Conservation (phyloP, 345 rosid species). For the Eucalyptus regnans region DNA sequence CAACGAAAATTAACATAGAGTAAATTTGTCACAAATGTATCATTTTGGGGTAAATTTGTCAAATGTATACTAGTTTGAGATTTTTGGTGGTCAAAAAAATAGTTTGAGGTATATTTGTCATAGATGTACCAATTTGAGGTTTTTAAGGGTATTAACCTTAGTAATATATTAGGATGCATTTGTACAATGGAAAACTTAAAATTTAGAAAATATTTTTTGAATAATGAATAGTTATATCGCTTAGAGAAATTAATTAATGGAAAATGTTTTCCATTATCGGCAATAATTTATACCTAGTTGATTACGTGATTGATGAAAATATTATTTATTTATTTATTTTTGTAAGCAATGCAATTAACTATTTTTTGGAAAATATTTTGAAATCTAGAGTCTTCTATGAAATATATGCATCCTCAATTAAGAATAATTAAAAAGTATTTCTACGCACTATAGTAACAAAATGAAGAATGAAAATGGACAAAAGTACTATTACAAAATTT, state of each 20-base stretch:
- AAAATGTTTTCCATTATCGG: accelerated
- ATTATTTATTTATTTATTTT: background rate
- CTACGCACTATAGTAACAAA: background rate
- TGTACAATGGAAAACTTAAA: no score
- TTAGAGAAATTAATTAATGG: background rate
- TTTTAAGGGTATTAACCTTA: no score
- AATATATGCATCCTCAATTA: background rate
- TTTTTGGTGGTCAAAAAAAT: no score
- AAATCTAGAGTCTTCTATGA: background rate
- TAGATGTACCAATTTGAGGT: no score
- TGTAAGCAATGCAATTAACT: accelerated
- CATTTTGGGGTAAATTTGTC: no score
- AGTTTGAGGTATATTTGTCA: no score
- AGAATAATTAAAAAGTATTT: background rate
- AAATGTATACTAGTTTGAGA: no score
- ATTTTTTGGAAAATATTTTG: background rate
- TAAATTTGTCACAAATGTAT: no score
- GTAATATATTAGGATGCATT: no score
- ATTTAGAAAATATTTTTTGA: no score
- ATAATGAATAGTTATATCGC: no score
- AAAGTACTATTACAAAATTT: background rate
- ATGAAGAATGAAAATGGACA: background rate
- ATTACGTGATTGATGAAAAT: background rate
- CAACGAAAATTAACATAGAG: no score
- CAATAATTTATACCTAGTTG: background rate